Evolutionary conservation across 2,329 filamentous ascomycete species (phyloP), one percentile per base, ranked within the genome.

Genomic region (Neurospora sp.): DNA sequence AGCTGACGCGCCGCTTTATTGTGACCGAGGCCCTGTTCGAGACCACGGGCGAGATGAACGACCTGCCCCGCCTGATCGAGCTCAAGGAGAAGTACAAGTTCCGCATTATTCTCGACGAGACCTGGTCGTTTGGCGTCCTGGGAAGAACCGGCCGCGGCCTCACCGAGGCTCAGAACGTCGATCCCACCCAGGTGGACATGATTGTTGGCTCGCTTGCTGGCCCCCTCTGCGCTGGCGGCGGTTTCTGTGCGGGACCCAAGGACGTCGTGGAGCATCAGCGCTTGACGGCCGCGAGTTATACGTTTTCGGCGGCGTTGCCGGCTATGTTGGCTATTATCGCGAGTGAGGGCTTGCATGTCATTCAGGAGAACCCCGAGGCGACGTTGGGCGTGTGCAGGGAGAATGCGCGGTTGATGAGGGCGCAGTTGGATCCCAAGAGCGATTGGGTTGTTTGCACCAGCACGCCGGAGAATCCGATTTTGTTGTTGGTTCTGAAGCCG

Each of bases 61-160:
- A 98, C 78, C 82, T 99, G 72, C 95, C 94, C 2, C 94, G 90
- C 78, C 87, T 99, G 75, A 85, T 98, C 73, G 95, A 97, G 79
- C 85, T 99, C 75, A 97, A 97, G 82, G 89, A 94, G 75, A 92
- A 91, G 79, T 97, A 98, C 87, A 99, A 97, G 83, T 99, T 98
- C 84, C 93, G 96, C 76, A 88, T 99, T 70, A 97, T 98, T 74
- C 89, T 99, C 43, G 96, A 99, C 79, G 96, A 99, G 83, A 97
- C 94, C 1, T 97, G 92, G 91, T 97, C 94, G 0, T 99, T 98
- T 78, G 96, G 95, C 71, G 92, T 98, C 19, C 87, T 99, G 5
- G 96, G 96, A 66, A 88, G 93, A 72, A 97, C 93, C 36, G 96
- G 96, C 23, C 90, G 93, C 68, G 96, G 96, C 71, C 85, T 98